Evolutionary conservation across 805 yeast species (phyloP), one percentile per base, ranked within the genome.

Genomic region (Cyberlindnera petersonii): DNA sequence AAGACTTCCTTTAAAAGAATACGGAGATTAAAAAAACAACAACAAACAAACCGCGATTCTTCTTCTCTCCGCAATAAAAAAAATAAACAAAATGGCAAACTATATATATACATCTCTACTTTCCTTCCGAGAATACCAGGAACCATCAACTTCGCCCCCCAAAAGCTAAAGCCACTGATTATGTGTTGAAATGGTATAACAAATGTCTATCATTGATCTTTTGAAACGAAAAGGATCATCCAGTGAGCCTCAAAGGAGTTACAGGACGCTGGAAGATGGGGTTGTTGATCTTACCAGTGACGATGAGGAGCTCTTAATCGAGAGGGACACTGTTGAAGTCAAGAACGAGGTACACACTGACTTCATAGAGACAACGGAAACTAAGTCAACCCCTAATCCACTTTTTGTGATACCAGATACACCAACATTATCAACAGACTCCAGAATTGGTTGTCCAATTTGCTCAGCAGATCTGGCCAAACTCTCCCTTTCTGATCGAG

Each of bases 361-460:
- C 8, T 15, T n/a, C 7, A 7, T 9, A 8, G 14, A 10, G 33
- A 13, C 9, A 5, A 9, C 17, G 5, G 22, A 13, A 11, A n/a
- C n/a, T n/a, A n/a, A n/a, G n/a, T n/a, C n/a, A n/a, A n/a, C n/a
- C 10, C 11, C 24, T 11, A 22, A 22, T 8, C 11, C 11, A 11
- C 10, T 22, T 11, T 22, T 8, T 3, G 29, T 10, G 19, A 9
- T 18, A 8, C 10, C 19, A 10, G 4, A 16, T 15, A 15, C 24
- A 3, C 13, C 33, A 16, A 30, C 9, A 16, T 13, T 14, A 20
- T 21, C 22, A n/a, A 16, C 26, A 14, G 37, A 33, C 6, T 13
- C 24, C 13, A 32, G n/a, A n/a, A n/a, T 43, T 6, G 17, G 23
- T 7, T 80, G 87, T 50, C 86, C 86, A 0, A 56, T 79, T 1